Percentiles rank a stretch among this genome's conserved stretches.
Conservation (phyloP, 2,329 filamentous ascomycete species). For the Paecilomyces formosus region DNA sequence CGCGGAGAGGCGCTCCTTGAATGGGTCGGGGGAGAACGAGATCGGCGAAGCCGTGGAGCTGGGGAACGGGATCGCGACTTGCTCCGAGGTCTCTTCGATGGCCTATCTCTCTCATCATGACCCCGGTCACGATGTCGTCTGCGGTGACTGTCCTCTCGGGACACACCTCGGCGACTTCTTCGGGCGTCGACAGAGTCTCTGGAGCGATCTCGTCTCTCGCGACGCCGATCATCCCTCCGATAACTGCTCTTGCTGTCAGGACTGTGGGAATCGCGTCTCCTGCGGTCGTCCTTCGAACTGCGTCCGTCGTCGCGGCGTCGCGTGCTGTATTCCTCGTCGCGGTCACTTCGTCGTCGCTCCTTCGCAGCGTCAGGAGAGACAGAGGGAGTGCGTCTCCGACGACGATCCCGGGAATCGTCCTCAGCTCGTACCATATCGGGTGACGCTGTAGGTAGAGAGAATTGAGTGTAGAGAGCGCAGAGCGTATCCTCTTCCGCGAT, state of each 20-base stretch:
- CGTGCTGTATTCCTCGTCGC: slow-evolving; percentile 13
- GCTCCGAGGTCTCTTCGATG: slow-evolving; percentile 16
- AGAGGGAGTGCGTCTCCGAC: slow-evolving; percentile 13
- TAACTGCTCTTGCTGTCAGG: slow-evolving; percentile 14
- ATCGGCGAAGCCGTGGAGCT: slow-evolving; percentile 10
- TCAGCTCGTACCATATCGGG: slow-evolving; percentile 19
- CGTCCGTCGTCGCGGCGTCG: slow-evolving; percentile 18
- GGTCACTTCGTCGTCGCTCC: slow-evolving; percentile 15
- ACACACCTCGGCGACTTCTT: slow-evolving; percentile 19
- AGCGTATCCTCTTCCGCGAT: neutral
- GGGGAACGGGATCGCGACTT: slow-evolving; percentile 11
- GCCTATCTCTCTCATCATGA: slow-evolving; percentile 12
- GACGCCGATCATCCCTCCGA: slow-evolving; percentile 14
- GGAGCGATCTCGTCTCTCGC: slow-evolving; percentile 17
- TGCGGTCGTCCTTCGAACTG: slow-evolving; percentile 18
- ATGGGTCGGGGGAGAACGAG: slow-evolving; percentile 19
- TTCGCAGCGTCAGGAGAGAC: slow-evolving; percentile 13
- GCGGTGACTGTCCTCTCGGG: slow-evolving; percentile 17
- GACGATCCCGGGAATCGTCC: slow-evolving; percentile 13
- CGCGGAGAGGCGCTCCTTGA: slow-evolving; percentile 19
- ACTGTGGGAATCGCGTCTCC: slow-evolving; percentile 17
- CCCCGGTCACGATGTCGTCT: slow-evolving; percentile 18
- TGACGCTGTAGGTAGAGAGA: neutral
- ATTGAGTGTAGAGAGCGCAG: neutral
- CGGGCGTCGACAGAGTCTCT: slow-evolving; percentile 18